A percentile compares a stretch with the other conserved stretches of the same genome.
These are phyloP conservation scores for Solanum paucissectum DNA, from an alignment of 257 asterid genomes.

Conservation along the genomic window DNA sequence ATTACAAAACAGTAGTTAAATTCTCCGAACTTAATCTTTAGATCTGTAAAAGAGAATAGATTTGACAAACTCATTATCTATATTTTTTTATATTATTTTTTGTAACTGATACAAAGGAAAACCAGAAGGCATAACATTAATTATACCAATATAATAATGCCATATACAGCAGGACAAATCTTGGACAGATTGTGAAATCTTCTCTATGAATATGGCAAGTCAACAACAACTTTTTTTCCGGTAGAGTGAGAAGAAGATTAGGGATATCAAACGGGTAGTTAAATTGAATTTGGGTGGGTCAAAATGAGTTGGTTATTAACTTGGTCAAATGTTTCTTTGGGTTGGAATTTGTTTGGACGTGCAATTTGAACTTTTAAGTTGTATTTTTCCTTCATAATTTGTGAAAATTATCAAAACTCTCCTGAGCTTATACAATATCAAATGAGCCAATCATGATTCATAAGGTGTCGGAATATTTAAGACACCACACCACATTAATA, in stretches of 20 bases:
- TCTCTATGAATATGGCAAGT: not conserved
- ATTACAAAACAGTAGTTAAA: not conserved
- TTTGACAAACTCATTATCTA: not conserved
- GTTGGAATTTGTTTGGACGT: no score
- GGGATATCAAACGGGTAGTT: not conserved
- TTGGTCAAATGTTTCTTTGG: not conserved
- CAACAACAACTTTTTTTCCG: not conserved
- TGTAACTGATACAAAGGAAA: not conserved
- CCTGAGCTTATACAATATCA: not conserved
- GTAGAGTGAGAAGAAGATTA: not conserved
- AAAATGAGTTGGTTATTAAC: not conserved
- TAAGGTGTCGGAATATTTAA: not conserved
- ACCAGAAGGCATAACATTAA: not conserved
- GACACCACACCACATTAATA: no score
- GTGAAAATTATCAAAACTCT: not conserved
- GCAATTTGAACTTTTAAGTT: no score
- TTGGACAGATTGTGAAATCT: not conserved
- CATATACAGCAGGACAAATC: not conserved
- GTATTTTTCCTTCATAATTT: no score
- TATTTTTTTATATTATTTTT: not conserved
- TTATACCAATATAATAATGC: not conserved
- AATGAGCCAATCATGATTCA: not conserved
- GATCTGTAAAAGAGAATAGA: not conserved
- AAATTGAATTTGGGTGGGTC: not conserved
- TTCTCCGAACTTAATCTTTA: not conserved